These are phyloP conservation scores for Pterocarpus macrocarpus DNA, from an alignment of 306 rosid genomes.

Conservation along the genomic window DNA sequence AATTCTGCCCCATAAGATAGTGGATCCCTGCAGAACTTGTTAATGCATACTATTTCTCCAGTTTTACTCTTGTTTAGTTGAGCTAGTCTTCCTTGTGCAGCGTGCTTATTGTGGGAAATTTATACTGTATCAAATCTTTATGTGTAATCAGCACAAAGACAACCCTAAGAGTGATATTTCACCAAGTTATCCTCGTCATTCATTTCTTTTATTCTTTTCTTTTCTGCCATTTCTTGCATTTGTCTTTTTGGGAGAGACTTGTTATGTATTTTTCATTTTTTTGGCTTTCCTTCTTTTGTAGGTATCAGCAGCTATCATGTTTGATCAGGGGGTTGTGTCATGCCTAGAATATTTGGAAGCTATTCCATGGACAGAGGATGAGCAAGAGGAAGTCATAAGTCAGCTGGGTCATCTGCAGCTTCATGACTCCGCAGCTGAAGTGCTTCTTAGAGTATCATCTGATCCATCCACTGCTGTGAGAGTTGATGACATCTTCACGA, in stretches of 20 bases:
- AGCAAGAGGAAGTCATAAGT: constrained; percentile 72
- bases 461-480: constrained; percentile 66
- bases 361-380: constrained; percentile 87
- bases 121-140: neutral
- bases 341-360: constrained; percentile 89
- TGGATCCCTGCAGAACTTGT: neutral
- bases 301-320: constrained; percentile 90
- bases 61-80: too few species aligned
- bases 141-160: neutral
- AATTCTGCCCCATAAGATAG: neutral
- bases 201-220: too few species aligned
- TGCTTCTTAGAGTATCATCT: constrained; percentile 73
- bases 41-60: too few species aligned
- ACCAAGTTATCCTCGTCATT: too few species aligned
- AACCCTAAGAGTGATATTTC: neutral
- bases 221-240: neutral
- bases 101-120: neutral
- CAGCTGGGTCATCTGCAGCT: constrained; percentile 73
- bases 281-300: constrained; percentile 44
- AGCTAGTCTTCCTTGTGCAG: constrained; percentile 19
- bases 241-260: constrained; percentile 1
- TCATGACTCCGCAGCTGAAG: constrained; percentile 55
- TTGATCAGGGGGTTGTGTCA: constrained; percentile 76
- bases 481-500: constrained; percentile 64
- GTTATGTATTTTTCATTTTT: neutral